Conservation (phyloP, 495 filamentous ascomycete genomes). For the Aspergillus wentii region DNA sequence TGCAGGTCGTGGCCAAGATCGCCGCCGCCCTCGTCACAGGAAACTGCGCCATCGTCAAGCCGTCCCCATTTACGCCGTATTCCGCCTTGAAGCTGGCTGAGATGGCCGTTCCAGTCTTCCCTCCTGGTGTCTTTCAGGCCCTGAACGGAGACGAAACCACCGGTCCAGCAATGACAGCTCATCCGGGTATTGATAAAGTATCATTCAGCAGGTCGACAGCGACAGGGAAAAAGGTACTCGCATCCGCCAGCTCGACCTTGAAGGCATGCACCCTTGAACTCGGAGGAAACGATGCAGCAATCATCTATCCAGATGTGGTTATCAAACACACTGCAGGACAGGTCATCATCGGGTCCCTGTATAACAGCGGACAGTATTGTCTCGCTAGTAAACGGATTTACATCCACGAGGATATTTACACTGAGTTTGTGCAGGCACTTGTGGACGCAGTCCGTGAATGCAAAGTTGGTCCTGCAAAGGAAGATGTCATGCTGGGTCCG, state of each 20-base stretch:
- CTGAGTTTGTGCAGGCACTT: slow-evolving; percentile 47
- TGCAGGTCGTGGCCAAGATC: slow-evolving; percentile 51
- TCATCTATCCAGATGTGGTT: slow-evolving; percentile 59
- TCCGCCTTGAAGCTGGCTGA: slow-evolving; percentile 55
- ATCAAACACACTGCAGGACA: slow-evolving; percentile 51
- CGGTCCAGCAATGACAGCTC: slow-evolving; percentile 45
- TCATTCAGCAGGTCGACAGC: slow-evolving; percentile 57
- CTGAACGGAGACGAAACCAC: slow-evolving; percentile 57
- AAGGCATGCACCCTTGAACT: slow-evolving; percentile 51
- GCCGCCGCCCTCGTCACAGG: slow-evolving; percentile 53
- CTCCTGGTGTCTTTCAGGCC: slow-evolving; percentile 57
- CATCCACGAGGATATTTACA: slow-evolving; percentile 58
- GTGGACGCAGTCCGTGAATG: slow-evolving; percentile 34
- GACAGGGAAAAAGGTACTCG: slow-evolving; percentile 57
- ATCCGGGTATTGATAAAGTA: slow-evolving; percentile 57
- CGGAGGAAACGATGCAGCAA: slow-evolving; percentile 61
- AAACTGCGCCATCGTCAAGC: slow-evolving; percentile 61
- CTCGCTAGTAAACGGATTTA: slow-evolving; percentile 56
- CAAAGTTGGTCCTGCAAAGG: not conserved
- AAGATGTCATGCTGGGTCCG: slow-evolving; percentile 4
- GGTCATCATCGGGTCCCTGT: slow-evolving; percentile 45
- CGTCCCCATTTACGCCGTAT: slow-evolving; percentile 59
- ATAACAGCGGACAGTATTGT: slow-evolving; percentile 51
- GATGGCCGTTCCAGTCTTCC: slow-evolving; percentile 51
- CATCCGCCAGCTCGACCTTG: slow-evolving; percentile 46